Evolutionary conservation across 2,329 filamentous ascomycete genomes (phyloP).

Genomic region (Fusarium aywerte): DNA sequence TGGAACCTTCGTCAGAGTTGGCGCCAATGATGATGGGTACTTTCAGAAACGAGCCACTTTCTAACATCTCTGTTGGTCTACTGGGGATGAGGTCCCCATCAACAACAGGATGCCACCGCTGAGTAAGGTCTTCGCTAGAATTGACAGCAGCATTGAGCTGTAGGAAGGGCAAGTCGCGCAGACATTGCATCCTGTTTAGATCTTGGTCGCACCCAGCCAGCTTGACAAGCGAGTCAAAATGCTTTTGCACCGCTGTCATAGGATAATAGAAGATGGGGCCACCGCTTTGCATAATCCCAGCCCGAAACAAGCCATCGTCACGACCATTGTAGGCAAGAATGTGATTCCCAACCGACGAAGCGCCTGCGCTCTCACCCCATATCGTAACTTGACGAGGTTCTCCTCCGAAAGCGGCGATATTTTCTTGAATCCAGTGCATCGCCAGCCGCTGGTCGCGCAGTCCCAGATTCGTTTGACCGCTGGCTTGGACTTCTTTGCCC

Average conservation of each 20-base stretch:
- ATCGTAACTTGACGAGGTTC: conserved; percentile 58
- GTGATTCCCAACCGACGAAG: conserved; percentile 19
- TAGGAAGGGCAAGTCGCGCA: not conserved
- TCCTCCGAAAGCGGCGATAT: conserved; percentile 59
- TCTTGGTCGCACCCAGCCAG: not conserved
- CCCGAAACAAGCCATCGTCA: conserved; percentile 22
- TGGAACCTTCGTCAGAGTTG: not conserved
- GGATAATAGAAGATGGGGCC: too few relatives aligned
- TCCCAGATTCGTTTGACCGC: conserved; percentile 59
- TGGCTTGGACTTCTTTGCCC: conserved; percentile 53
- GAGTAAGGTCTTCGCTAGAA: not conserved
- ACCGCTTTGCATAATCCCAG: conserved; percentile 24
- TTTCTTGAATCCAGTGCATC: conserved; percentile 61
- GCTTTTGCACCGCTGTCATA: too few relatives aligned
- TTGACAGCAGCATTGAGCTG: not conserved
- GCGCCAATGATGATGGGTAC: not conserved
- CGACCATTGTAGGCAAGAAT: conserved; percentile 28
- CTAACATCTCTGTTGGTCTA: not conserved
- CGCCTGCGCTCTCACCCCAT: conserved; percentile 44
- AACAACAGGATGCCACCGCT: not conserved
- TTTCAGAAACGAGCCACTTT: not conserved
- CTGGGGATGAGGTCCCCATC: not conserved
- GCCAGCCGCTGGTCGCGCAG: conserved; percentile 60
- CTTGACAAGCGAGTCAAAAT: not conserved
- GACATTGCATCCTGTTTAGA: not conserved